Conservation (phyloP, 2,329 filamentous ascomycete genomes). For the Colletotrichum coccodes region DNA sequence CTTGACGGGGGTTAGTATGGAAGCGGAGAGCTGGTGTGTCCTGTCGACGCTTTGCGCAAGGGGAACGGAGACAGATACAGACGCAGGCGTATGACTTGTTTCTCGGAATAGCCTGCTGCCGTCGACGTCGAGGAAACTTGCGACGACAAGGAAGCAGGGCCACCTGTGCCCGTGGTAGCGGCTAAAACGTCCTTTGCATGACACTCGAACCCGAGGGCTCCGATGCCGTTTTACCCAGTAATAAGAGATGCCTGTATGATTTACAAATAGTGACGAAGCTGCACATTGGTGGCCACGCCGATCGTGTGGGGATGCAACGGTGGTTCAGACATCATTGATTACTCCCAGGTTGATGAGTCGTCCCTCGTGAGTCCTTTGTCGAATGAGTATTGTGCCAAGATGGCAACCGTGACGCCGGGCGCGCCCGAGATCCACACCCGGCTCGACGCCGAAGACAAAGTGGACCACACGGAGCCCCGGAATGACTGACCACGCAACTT, state of each 20-base stretch:
- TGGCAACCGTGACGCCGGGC: neutral
- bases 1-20: too few species aligned
- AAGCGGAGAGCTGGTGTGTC: too few species aligned
- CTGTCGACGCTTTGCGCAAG: neutral
- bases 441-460: neutral
- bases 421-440: neutral
- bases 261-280: neutral
- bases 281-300: neutral
- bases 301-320: neutral
- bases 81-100: neutral
- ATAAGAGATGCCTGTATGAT: neutral
- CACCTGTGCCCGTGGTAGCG: conserved; percentile 1
- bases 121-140: conserved; percentile 18
- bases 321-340: neutral
- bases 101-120: conserved; percentile 12
- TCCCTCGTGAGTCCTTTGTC: neutral
- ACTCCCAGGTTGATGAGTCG: neutral
- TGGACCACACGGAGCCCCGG: neutral
- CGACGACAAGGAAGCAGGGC: neutral
- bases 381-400: neutral
- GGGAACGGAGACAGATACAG: neutral
- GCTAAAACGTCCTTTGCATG: neutral
- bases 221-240: neutral
- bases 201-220: neutral
- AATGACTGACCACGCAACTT: neutral